phyloP scores from a whole-genome alignment of 306 rosid genomes.

The Luffa acutangula region DNA sequence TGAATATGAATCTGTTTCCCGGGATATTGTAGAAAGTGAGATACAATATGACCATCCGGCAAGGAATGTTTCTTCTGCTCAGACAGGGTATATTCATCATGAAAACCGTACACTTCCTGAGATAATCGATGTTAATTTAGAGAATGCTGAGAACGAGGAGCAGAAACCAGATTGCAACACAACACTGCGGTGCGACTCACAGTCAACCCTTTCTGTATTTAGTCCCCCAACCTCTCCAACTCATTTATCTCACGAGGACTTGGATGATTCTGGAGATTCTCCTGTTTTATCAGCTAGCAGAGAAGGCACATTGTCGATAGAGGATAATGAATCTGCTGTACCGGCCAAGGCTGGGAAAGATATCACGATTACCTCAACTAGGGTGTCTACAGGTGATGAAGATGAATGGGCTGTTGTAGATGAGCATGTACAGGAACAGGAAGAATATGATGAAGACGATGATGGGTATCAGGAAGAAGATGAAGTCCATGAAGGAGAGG shows the following conservation, averaged over 20 bases:
- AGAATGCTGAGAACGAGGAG: constrained; percentile 35
- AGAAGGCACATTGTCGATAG: constrained; percentile 30
- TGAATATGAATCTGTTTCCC: constrained; percentile 43
- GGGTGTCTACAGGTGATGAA: constrained; percentile 54
- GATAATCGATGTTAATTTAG: constrained; percentile 35
- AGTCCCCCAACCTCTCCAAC: constrained; percentile 92
- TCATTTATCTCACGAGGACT: constrained; percentile 85
- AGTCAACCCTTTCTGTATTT: constrained; percentile 92
- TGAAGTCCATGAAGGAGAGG: constrained; percentile 83
- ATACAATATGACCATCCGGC: constrained; percentile 38
- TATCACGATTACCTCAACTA: constrained; percentile 28
- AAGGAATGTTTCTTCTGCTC: constrained; percentile 35
- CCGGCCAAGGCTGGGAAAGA: constrained; percentile 33
- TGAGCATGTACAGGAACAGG: constrained; percentile 80
- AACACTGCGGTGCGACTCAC: constrained; percentile 72
- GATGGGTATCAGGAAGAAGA: constrained; percentile 86
- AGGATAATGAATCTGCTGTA: constrained; percentile 35
- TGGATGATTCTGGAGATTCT: constrained; percentile 72
- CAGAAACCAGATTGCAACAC: constrained; percentile 30
- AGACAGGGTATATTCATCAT: constrained; percentile 28
- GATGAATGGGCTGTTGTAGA: constrained; percentile 84
- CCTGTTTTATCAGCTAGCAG: constrained; percentile 36
- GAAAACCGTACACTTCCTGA: constrained; percentile 36
- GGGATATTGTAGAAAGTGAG: constrained; percentile 50
- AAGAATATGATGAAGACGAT: constrained; percentile 94